phyloP scores from a whole-genome alignment of 495 filamentous ascomycete species.

The Daldinia grandis region DNA sequence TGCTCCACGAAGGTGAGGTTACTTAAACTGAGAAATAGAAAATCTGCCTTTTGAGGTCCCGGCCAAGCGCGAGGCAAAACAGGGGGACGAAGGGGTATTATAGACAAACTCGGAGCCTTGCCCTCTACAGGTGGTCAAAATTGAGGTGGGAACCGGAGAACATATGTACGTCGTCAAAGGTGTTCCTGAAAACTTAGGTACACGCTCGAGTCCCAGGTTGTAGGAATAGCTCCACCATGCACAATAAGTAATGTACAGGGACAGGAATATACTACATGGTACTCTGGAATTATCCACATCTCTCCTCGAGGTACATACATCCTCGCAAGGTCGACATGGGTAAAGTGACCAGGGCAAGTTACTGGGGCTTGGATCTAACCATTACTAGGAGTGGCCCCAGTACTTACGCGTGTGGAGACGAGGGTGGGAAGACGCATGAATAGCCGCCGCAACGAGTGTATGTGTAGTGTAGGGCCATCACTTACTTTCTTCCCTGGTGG shows the following conservation, averaged over 20 bases:
- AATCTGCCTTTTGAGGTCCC: conserved; percentile 44
- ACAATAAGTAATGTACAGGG: conserved; percentile 33
- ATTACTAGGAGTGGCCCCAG: conserved; percentile 34
- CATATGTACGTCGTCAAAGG: conserved; percentile 40
- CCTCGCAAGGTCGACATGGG: conserved; percentile 32
- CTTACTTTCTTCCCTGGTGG: conserved; percentile 21
- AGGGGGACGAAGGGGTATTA: conserved; percentile 43
- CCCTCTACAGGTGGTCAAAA: conserved; percentile 23
- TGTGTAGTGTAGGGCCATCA: conserved; percentile 13
- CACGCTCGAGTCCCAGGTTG: conserved; percentile 37
- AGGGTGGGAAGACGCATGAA: conserved; percentile 35
- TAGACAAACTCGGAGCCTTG: conserved; percentile 44
- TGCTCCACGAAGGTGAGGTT: conserved; percentile 12
- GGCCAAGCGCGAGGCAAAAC: conserved; percentile 37
- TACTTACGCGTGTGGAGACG: conserved; percentile 27
- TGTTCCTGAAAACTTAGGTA: conserved; percentile 27
- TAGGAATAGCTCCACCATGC: conserved; percentile 35
- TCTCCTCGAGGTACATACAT: conserved; percentile 38
- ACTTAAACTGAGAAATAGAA: conserved; percentile 22
- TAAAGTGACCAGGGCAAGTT: conserved; percentile 28
- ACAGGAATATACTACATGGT: conserved; percentile 36
- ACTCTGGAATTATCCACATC: conserved; percentile 30
- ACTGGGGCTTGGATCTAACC: conserved; percentile 37
- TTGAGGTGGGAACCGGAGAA: conserved; percentile 37
- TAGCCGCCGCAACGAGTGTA: conserved; percentile 33